These are phyloP conservation scores for Huntiella moniliformis DNA, from an alignment of 2,329 filamentous ascomycete genomes.

Conservation along the genomic window DNA sequence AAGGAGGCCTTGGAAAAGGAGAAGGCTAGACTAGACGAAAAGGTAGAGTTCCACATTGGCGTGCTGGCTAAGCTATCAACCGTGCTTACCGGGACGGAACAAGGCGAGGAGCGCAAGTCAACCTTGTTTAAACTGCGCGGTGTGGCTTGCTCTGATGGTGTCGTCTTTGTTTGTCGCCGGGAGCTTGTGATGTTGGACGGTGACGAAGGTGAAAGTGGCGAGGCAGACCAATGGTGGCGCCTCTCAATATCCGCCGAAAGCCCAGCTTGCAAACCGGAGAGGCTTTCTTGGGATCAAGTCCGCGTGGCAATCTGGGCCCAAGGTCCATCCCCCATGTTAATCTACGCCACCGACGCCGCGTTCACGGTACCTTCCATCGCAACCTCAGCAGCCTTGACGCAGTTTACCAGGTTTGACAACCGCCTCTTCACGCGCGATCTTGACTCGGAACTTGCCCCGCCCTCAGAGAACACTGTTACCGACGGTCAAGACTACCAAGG, in stretches of 20 bases:
- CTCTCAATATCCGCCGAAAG: slow-evolving; percentile 25
- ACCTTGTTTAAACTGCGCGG: slow-evolving; percentile 33
- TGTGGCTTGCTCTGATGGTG: slow-evolving; percentile 26
- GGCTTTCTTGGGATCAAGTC: slow-evolving; percentile 27
- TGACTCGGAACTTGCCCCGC: slow-evolving; percentile 15
- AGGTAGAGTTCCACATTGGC: neutral
- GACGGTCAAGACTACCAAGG: slow-evolving; percentile 12
- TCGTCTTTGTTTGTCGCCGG: slow-evolving; percentile 31
- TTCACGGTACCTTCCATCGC: slow-evolving; percentile 19
- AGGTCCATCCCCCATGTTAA: slow-evolving; percentile 25
- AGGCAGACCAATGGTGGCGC: slow-evolving; percentile 37
- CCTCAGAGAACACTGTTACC: neutral
- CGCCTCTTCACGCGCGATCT: slow-evolving; percentile 32
- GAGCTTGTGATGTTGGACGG: slow-evolving; percentile 25
- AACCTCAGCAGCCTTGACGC: slow-evolving; percentile 23
- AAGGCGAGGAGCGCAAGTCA: slow-evolving; percentile 14
- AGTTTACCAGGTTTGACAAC: slow-evolving; percentile 33
- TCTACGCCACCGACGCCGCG: slow-evolving; percentile 35
- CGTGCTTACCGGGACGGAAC: neutral
- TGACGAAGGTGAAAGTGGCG: slow-evolving; percentile 16
- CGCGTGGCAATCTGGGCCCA: slow-evolving; percentile 28
- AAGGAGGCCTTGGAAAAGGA: neutral
- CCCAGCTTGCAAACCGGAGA: slow-evolving; percentile 30
- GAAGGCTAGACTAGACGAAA: neutral
- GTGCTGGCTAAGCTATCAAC: neutral